Conservation (phyloP, 2,329 filamentous ascomycete genomes). For the Podosphaera xanthii region DNA sequence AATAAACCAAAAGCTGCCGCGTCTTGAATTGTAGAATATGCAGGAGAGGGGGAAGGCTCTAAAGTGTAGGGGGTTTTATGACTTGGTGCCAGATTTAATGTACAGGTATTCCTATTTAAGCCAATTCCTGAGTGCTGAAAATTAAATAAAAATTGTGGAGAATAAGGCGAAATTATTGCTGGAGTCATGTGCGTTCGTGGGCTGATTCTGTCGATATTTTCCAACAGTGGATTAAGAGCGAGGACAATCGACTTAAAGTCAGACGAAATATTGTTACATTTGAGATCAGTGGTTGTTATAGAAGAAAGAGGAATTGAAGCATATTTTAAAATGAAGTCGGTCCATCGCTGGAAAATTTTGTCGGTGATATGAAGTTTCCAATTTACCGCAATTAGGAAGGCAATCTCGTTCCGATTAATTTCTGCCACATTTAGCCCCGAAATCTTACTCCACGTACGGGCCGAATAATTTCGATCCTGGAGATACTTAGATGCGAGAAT, state of each 20-base stretch:
- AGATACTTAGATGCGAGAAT: slow-evolving; percentile 96
- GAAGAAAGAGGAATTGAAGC: slow-evolving; percentile 35
- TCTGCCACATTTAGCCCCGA: slow-evolving; percentile 82
- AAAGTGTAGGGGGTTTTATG: slow-evolving; percentile 22
- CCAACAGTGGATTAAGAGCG: slow-evolving; percentile 30
- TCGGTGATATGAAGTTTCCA: slow-evolving; percentile 93
- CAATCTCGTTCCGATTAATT: slow-evolving; percentile 92
- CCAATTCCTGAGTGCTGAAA: slow-evolving; percentile 18
- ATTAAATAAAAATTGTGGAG: slow-evolving; percentile 10
- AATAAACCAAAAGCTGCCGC: slow-evolving; percentile 31
- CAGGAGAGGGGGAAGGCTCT: slow-evolving; percentile 25
- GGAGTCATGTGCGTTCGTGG: slow-evolving; percentile 11
- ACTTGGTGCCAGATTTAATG: slow-evolving; percentile 22
- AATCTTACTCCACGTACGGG: slow-evolving; percentile 96
- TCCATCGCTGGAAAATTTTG: slow-evolving; percentile 75
- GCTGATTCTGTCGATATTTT: slow-evolving; percentile 32
- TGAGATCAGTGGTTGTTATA: slow-evolving; percentile 19
- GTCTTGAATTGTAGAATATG: slow-evolving; percentile 23
- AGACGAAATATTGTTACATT: slow-evolving; percentile 10
- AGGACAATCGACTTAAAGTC: slow-evolving; percentile 38
- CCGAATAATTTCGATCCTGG: slow-evolving; percentile 93
- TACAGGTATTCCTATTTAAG: slow-evolving; percentile 11
- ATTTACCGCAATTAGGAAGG: slow-evolving; percentile 70
- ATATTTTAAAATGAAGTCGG: slow-evolving; percentile 70
- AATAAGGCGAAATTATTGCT: slow-evolving; percentile 6